A percentile compares a stretch with the other conserved stretches of the same genome.
Evolutionary conservation across 2,329 filamentous ascomycete species (phyloP).

Genomic region (Incumbomyces lentus): DNA sequence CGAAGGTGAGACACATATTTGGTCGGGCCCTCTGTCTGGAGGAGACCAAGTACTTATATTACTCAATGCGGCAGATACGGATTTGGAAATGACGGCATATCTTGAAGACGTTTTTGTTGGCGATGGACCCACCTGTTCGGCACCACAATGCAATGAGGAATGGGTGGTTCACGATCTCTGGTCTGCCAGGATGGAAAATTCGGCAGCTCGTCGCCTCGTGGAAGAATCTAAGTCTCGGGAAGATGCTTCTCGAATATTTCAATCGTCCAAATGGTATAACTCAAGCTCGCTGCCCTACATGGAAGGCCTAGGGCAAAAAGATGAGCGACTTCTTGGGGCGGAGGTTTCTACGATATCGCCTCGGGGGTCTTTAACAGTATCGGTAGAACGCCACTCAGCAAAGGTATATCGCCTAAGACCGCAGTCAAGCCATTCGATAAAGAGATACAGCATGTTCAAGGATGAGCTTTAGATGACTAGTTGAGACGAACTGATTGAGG

Average conservation of each 20-base stretch:
- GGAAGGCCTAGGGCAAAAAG: slow-evolving; percentile 33
- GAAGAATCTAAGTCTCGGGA: slow-evolving; percentile 8
- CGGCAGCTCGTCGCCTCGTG: slow-evolving; percentile 25
- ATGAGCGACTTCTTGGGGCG: slow-evolving; percentile 36
- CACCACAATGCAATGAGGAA: slow-evolving; percentile 30
- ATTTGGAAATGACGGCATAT: slow-evolving; percentile 39
- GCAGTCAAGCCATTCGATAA: not conserved
- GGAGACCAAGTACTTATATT: slow-evolving; percentile 41
- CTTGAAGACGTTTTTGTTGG: slow-evolving; percentile 45
- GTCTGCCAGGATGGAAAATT: slow-evolving; percentile 43
- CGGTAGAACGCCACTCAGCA: slow-evolving; percentile 38
- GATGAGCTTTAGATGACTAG: too few relatives aligned
- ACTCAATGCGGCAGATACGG: slow-evolving; percentile 40
- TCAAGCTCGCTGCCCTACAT: slow-evolving; percentile 39
- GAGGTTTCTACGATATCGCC: slow-evolving; percentile 36
- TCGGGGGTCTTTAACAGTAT: slow-evolving; percentile 23
- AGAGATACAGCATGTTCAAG: too few relatives aligned
- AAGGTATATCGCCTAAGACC: slow-evolving; percentile 38
- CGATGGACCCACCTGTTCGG: slow-evolving; percentile 33
- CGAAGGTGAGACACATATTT: slow-evolving; percentile 40
- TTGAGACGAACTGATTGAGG: too few relatives aligned
- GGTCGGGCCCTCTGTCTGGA: slow-evolving; percentile 38
- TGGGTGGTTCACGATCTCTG: slow-evolving; percentile 48
- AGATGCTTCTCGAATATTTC: slow-evolving; percentile 32
- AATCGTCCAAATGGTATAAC: slow-evolving; percentile 34